phyloP scores from a whole-genome alignment of 2,329 filamentous ascomycete genomes.

The Arachnopeziza araneosa region DNA sequence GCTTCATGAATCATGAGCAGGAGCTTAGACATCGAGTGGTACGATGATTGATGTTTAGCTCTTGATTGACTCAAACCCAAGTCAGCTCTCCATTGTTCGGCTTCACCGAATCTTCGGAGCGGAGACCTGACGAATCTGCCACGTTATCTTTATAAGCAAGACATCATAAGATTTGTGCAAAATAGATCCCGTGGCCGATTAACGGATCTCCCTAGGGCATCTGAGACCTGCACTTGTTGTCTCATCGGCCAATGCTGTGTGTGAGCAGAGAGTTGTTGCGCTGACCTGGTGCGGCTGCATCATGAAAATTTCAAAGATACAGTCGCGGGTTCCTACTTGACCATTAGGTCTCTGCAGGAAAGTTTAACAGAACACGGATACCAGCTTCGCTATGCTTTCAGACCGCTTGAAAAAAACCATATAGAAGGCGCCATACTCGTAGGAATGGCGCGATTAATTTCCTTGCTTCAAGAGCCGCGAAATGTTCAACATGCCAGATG shows the following conservation, averaged over 20 bases:
- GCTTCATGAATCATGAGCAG: background rate
- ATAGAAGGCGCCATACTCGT: background rate
- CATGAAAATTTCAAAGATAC: background rate
- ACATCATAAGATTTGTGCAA: background rate
- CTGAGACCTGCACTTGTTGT: background rate
- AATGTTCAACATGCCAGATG: background rate
- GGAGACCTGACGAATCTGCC: background rate
- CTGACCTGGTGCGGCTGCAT: background rate
- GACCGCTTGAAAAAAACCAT: background rate
- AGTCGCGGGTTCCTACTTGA: background rate
- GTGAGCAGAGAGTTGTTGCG: too few relatives aligned
- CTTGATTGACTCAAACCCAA: background rate
- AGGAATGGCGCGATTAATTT: background rate
- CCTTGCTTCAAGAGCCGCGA: background rate
- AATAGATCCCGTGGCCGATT: background rate
- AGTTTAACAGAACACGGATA: background rate
- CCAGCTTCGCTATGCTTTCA: background rate
- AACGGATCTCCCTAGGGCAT: background rate
- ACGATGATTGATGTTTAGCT: background rate
- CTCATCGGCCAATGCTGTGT: too few relatives aligned
- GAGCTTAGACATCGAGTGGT: background rate
- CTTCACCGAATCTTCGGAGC: background rate
- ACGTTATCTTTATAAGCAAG: background rate
- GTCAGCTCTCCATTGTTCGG: background rate
- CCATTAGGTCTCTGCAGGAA: background rate